Base-by-base conservation (phyloP, 2,329 filamentous ascomycete species). In the Fusarium luffae region DNA sequence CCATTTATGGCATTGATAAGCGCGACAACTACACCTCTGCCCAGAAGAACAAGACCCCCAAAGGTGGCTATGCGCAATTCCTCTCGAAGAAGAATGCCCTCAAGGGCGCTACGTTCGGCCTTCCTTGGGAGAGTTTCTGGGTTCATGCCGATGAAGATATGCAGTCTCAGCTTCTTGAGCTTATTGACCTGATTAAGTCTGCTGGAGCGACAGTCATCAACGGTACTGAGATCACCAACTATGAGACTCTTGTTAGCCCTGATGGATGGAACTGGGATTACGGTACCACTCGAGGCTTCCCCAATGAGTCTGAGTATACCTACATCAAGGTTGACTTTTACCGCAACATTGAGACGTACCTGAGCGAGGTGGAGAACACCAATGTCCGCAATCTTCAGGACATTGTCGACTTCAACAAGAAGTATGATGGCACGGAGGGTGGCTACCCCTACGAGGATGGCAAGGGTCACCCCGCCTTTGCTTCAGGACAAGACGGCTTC, bases 181-280 rank as follows among this genome's bases (percentile, higher is more conserved):
- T 72, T 3, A 73, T 93, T 13, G 74, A 81, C 1, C 74, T 88
- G 25, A 86, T 94, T 37, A 73, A 86, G 74, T 76, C 77, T 0
- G 88, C 88, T 1, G 91, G 92, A 2, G 91, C 90, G 0, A 90
- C 84, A 2, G 83, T 94, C 42, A 81, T 93, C 74, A 92, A 93
- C 73, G 85, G 85, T 27, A 92, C 90, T 1, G 91, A 94, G 75
- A 83, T 94, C 3, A 87, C 88, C 23, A 82, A 88, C 75, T 86
- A 88, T 72, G 78, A 89, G 73, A 86, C 80, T 0, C 86, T 92
- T 25, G 85, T 93, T 14, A 66, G 85, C 32, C 89, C 88, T 1
- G 77, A 86, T 50, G 89, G 90, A n/a, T 94, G 91, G 91, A 83
- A 93, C 77, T 94, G 92, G 86, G 90, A 92, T 72, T 91, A 88